Evolutionary conservation across 2,329 filamentous ascomycete species (phyloP), one percentile per base, ranked within the genome.

Genomic region (Nemania diffusa): DNA sequence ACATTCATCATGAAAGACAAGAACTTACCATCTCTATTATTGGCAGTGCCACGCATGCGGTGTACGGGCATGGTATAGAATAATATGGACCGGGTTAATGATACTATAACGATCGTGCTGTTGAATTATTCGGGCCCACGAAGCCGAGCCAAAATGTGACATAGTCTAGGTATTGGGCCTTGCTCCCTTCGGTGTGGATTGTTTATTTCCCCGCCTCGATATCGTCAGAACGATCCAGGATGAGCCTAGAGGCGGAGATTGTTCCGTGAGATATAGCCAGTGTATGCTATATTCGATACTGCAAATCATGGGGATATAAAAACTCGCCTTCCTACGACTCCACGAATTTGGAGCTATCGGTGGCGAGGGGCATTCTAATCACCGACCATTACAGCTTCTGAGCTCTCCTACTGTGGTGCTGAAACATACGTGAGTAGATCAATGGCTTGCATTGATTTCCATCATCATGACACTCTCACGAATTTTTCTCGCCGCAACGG

Each of bases 401-500:
- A 44, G 37, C 13, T 29, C 22, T 13, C 27, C 15, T 44, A 7
- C 27, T 37, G 4, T 5, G 24, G 8, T 24, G 13, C 13, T 9
- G 34, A 8, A 44, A 27, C 24, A 24, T 9, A 44, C n/a, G 1
- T 7, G n/a, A 26, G 44, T n/a, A 34, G 15, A 1, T 8, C 50
- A 11, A 26, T 9, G 22, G 4, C 5, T 42, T 44, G 8, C 6
- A 27, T n/a, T n/a, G n/a, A 20, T 37, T 13, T 13, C 26, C 51
- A 27, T 55, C 26, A 61, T 20, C 22, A 69, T 69, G 67, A n/a
- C 37, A 32, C 15, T 62, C 17, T 55, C 59, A 44, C 26, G 26
- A 51, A 71, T 40, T 9, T 22, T 69, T 65, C 13, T 67, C n/a
- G 15, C 65, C 24, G 53, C 65, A 26, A 67, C 67, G 2, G 46